phyloP scores from a whole-genome alignment of 2,329 filamentous ascomycete genomes.

The Curvularia lunata region DNA sequence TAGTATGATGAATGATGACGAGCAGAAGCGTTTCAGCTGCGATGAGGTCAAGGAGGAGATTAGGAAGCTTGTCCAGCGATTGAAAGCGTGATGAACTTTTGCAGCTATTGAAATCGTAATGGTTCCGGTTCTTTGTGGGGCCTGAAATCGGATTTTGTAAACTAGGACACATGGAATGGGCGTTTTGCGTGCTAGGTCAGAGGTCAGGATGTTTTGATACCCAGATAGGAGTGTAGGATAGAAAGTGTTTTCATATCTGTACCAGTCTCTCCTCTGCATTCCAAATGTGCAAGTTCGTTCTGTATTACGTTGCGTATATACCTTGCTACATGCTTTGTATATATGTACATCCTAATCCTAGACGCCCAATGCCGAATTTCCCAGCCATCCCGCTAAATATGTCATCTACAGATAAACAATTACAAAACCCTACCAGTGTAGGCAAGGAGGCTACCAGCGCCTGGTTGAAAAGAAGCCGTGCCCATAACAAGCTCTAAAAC shows the following conservation, averaged over 20 bases:
- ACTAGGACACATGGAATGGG: neutral
- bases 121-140: too few relatives aligned
- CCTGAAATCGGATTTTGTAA: neutral
- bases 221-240: neutral
- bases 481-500: neutral
- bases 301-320: neutral
- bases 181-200: too few relatives aligned
- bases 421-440: neutral
- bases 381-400: neutral
- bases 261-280: neutral
- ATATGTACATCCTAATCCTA: neutral
- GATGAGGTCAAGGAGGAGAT: slow-evolving; percentile 39
- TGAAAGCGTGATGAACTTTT: slow-evolving; percentile 15
- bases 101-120: neutral
- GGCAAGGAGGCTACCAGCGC: neutral
- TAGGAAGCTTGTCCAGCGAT: slow-evolving; percentile 22
- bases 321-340: neutral
- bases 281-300: neutral
- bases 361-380: neutral
- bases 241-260: neutral
- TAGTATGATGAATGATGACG: slow-evolving; percentile 44
- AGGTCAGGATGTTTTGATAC: neutral
- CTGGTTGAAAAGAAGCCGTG: neutral
- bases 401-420: neutral
- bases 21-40: slow-evolving; percentile 38